These are phyloP conservation scores for Pyrenochaeta sp. DNA, from an alignment of 2,329 filamentous ascomycete species.

Conservation along the genomic window DNA sequence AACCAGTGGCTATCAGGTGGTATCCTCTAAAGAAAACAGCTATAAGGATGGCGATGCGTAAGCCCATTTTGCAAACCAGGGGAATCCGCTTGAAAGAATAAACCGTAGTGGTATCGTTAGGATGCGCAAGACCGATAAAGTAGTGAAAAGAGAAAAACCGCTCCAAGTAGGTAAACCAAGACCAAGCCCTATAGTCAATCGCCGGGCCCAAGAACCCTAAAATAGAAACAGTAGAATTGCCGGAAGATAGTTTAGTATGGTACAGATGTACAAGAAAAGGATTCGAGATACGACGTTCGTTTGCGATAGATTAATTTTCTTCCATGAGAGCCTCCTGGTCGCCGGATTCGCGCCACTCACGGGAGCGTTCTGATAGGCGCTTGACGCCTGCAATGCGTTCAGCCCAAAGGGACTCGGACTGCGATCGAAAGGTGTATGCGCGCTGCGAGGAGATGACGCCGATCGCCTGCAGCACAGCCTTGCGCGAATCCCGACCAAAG, in stretches of 20 bases:
- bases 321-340: constrained; percentile 71
- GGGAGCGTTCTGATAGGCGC: constrained; percentile 79
- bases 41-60: constrained; percentile 14
- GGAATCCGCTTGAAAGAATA: constrained; percentile 11
- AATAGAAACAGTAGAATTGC: constrained; percentile 18
- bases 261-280: constrained; percentile 27
- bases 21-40: constrained; percentile 24
- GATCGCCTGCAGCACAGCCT: constrained; percentile 94
- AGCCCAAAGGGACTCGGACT: constrained; percentile 90
- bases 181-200: constrained; percentile 13
- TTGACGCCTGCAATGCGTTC: constrained; percentile 81
- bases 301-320: constrained; percentile 49
- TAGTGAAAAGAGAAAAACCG: constrained; percentile 11
- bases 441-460: constrained; percentile 95
- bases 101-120: constrained; percentile 30
- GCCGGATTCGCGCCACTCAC: constrained; percentile 89
- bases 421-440: constrained; percentile 90
- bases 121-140: constrained; percentile 8
- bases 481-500: constrained; percentile 91
- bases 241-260: constrained; percentile 23
- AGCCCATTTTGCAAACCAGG: constrained; percentile 27
- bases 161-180: constrained; percentile 12
- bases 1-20: constrained; percentile 24
- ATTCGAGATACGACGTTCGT: constrained; percentile 14
- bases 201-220: constrained; percentile 19